Base-by-base conservation (phyloP, 1,284 basidiomycete species). In the Ustilago cynodontis region DNA sequence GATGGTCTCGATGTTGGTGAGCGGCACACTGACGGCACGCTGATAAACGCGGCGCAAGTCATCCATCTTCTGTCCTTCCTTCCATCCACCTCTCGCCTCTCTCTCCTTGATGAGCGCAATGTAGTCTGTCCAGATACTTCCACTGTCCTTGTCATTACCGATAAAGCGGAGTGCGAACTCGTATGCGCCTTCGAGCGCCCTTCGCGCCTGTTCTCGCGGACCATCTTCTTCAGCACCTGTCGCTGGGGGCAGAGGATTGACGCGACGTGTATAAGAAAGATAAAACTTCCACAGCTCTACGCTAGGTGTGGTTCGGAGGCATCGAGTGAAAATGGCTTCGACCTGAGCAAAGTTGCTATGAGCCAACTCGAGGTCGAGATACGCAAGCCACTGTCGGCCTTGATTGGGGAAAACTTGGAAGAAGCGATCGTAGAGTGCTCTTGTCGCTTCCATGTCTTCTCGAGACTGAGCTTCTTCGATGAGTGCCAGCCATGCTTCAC, bases 31-130 rank as follows among this genome's bases (percentile, higher is more conserved):
- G 33, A 98, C 93, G 0, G 94, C 96, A 56, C 94, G 91, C 82
- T 97, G 94, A 87, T 96, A 98, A 3, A 94, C 91, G 84, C 94
- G 94, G 62, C 96, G 91, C 3, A 99, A 88, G 4, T 91, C 90
- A 82, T 98, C 96, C 91, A 94, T 95, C 86, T 95, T 94, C 85
- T 96, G 94, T 82, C 96, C 94, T 77, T 93, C 92, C 85, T 98
- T 95, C 95, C 95, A 98, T 13, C 77, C 68, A 14, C 78, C 80
- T 18, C 65, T 64, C 22, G 66, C 72, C 53, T 93, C 92, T 55
- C 91, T 91, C 33, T 91, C 90, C 80, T 91, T 92, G 66, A 98
- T 87, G 84, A 97, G 95, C 66, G 92, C 90, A 81, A 98, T 93
- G 75, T 90, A 91, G 78, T 90, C 90, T 55, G 86, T 86, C 90